Base-by-base conservation (phyloP, 2,329 filamentous ascomycete species). In the Xylariaceae sp. region DNA sequence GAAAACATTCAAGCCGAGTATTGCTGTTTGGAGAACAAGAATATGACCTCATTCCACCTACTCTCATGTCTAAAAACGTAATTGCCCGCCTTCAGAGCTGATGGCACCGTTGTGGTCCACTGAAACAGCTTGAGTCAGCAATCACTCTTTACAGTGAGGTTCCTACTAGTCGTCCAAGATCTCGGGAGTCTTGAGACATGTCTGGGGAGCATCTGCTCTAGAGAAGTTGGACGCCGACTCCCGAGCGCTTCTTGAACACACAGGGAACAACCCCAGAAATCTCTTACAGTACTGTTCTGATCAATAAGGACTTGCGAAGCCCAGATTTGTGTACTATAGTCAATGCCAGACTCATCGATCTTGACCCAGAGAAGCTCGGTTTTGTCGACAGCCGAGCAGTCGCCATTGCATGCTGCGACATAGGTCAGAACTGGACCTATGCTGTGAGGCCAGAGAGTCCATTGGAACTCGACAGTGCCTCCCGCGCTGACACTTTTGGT, bases 51-150 rank as follows among this genome's bases (percentile, higher is more conserved):
- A 16, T 22, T 33, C 38, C 5, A 16, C 42, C 16, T 54, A 56
- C 54, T 76, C 61, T 78, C 75, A 58, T 77, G 73, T 22, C 75
- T 73, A 42, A 78, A 66, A 47, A 78, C 73, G 53, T 78, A 78
- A 66, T 76, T 77, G 22, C 75, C 74, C 6, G 71, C 55, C 12
- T 65, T 68, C 34, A 78, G 67, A 47, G 56, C 62, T 47, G 64
- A 60, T 41, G 75, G 75, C 47, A 78, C 73, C 14, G 68, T 74
- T 22, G 75, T 66, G 40, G 69, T 71, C 67, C 71, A 75, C 53
- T 28, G 22, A 5, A 28, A 28, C 7, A 28, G 22, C 22, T 28
- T 28, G 22, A 28, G 4, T 28, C 22, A 28, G 22, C 7, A 28
- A 7, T 28, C 7, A 28, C 22, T 28, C 22, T 28, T 7, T 4